phyloP scores from a whole-genome alignment of 2,329 filamentous ascomycete genomes.

The Corynespora cassiicola region DNA sequence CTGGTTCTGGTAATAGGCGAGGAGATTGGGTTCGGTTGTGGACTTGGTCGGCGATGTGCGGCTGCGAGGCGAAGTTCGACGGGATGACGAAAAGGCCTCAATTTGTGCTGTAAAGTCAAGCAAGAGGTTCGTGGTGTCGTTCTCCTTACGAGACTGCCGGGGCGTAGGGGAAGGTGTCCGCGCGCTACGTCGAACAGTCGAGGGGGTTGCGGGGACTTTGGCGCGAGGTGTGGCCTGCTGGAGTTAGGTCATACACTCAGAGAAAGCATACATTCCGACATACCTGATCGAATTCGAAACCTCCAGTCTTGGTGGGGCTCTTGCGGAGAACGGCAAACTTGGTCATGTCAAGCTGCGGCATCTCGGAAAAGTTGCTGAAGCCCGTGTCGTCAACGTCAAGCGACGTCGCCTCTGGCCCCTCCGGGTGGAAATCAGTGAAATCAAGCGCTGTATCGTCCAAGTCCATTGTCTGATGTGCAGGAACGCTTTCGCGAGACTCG shows the following conservation, averaged over 20 bases:
- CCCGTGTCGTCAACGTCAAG: conserved; percentile 69
- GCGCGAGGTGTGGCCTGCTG: conserved; percentile 39
- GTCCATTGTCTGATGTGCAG: conserved; percentile 27
- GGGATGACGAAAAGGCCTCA: conserved; percentile 57
- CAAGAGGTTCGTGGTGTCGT: conserved; percentile 77
- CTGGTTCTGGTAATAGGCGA: conserved; percentile 40
- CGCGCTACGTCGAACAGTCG: conserved; percentile 52
- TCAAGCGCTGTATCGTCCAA: conserved; percentile 29
- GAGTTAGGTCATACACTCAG: conserved; percentile 8
- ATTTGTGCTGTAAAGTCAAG: conserved; percentile 88
- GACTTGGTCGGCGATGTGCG: conserved; percentile 60
- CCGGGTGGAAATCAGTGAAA: conserved; percentile 38
- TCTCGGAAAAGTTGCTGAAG: conserved; percentile 87
- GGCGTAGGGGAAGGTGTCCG: conserved; percentile 61
- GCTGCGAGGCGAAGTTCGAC: conserved; percentile 45
- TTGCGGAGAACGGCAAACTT: conserved; percentile 77
- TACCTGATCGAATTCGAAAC: conserved; percentile 33
- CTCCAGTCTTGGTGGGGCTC: conserved; percentile 51
- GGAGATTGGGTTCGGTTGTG: conserved; percentile 59
- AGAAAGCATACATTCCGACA: background rate
- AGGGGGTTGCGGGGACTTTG: conserved; percentile 54
- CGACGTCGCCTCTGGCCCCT: conserved; percentile 34
- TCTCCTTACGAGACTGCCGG: conserved; percentile 55
- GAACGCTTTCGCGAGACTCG: conserved; percentile 26
- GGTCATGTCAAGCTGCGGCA: conserved; percentile 79